phyloP scores from a whole-genome alignment of 441 rosid genomes.

The Aleurites moluccanus region DNA sequence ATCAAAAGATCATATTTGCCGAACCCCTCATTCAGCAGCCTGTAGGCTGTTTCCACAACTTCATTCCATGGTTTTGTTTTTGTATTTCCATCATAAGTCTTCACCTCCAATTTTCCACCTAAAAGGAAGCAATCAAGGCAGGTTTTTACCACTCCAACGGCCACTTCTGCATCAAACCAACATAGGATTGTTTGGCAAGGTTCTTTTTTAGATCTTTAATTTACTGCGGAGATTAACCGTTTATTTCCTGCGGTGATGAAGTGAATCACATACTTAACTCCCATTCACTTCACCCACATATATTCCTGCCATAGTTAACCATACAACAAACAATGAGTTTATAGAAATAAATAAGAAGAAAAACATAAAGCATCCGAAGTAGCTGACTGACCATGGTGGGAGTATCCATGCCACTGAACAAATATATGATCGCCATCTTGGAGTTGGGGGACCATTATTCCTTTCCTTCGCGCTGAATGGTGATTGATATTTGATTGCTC shows the following conservation, averaged over 20 bases:
- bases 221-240: no score
- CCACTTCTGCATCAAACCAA: background rate
- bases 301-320: constrained; percentile 3
- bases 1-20: background rate
- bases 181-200: background rate
- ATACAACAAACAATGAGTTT: background rate
- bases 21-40: background rate
- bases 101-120: background rate
- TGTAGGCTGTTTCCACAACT: background rate
- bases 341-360: background rate
- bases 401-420: background rate
- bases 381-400: constrained; percentile 4
- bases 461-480: no score
- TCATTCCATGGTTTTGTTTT: background rate
- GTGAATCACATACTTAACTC: background rate
- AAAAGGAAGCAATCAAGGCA: background rate
- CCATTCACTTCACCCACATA: background rate
- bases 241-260: background rate
- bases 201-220: background rate
- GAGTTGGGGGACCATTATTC: background rate
- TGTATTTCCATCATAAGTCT: background rate
- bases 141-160: background rate
- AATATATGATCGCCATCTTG: background rate
- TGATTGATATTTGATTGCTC: no score
- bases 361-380: no score